These are phyloP conservation scores for Debaryomyces robertsiae DNA, from an alignment of 1,139 yeast genomes.

Conservation along the genomic window DNA sequence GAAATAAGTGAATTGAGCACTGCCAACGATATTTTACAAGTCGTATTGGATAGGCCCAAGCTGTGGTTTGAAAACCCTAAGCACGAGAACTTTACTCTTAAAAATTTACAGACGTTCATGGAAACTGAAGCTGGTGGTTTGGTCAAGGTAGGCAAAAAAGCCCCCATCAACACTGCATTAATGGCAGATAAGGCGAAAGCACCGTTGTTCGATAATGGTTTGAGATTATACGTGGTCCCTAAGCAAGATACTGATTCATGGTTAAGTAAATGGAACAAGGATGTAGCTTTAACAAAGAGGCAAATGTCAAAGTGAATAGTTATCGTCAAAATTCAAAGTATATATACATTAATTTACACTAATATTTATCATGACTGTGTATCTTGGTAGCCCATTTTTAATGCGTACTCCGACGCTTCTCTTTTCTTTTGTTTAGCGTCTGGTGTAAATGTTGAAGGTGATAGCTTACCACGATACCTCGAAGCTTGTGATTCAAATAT, in stretches of 20 bases:
- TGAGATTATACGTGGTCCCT: constrained; percentile 80
- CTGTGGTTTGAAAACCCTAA: constrained; percentile 71
- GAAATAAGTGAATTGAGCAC: constrained; percentile 72
- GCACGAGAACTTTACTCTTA: constrained; percentile 59
- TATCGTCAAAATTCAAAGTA: constrained; percentile 3
- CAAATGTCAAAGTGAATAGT: constrained; percentile 7
- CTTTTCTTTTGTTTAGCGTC: constrained; percentile 34
- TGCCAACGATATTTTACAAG: constrained; percentile 56
- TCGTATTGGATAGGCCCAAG: constrained; percentile 64
- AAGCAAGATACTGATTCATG: constrained; percentile 65
- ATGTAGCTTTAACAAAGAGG: constrained; percentile 58
- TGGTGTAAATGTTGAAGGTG: constrained; percentile 52
- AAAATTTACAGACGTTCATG: constrained; percentile 70
- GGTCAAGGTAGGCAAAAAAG: constrained; percentile 80
- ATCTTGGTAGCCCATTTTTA: constrained; percentile 53
- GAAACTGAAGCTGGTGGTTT: constrained; percentile 86
- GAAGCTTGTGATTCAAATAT: constrained; percentile 59
- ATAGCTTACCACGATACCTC: constrained; percentile 56
- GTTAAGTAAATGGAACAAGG: constrained; percentile 70
- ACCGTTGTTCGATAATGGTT: constrained; percentile 76
- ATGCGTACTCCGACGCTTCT: constrained; percentile 52
- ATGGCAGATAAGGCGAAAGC: constrained; percentile 64
- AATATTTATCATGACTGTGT: constrained; percentile 1
- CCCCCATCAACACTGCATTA: constrained; percentile 64
- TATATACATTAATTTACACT: constrained; percentile 5